phyloP scores from a whole-genome alignment of 441 rosid species.

The Eutrema salsugineum region DNA sequence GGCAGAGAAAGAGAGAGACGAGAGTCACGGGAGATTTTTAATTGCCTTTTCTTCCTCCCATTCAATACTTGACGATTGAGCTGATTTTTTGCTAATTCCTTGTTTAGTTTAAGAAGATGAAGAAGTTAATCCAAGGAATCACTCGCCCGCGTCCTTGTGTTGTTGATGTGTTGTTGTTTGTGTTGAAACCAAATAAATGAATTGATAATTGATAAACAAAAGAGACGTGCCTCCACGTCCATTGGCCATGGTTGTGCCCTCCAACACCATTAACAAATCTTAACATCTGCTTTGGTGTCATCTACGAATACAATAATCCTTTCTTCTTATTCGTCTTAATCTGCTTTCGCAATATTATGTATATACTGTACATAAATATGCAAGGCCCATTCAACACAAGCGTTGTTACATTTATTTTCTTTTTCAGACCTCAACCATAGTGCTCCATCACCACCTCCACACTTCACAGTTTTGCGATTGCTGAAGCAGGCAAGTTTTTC shows the following conservation, averaged over 20 bases:
- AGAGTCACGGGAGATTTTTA: constrained; percentile 28
- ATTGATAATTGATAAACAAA: not conserved
- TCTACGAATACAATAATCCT: not conserved
- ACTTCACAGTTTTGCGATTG: constrained; percentile 59
- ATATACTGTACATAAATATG: not conserved
- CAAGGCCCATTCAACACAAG: constrained; percentile 11
- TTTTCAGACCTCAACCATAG: constrained; percentile 2
- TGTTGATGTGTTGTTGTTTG: not conserved
- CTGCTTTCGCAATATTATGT: not conserved
- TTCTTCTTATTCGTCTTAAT: not conserved
- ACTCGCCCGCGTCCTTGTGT: not conserved
- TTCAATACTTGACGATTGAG: constrained; percentile 5
- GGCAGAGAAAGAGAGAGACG: not conserved
- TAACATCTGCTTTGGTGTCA: constrained; percentile 22
- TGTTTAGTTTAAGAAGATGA: not conserved
- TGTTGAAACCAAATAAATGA: constrained; percentile 20
- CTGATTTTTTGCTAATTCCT: not conserved
- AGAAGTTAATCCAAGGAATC: not conserved
- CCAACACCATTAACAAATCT: constrained; percentile 26
- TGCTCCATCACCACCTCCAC: constrained; percentile 20
- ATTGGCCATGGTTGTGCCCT: constrained; percentile 32
- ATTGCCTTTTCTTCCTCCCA: constrained; percentile 1
- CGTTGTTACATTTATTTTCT: constrained; percentile 18
- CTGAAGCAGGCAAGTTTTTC: constrained; percentile 46
- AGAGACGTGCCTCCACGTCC: constrained; percentile 29